These are phyloP conservation scores for Kuraishia piskuri DNA, from an alignment of 805 yeast genomes.

Conservation along the genomic window DNA sequence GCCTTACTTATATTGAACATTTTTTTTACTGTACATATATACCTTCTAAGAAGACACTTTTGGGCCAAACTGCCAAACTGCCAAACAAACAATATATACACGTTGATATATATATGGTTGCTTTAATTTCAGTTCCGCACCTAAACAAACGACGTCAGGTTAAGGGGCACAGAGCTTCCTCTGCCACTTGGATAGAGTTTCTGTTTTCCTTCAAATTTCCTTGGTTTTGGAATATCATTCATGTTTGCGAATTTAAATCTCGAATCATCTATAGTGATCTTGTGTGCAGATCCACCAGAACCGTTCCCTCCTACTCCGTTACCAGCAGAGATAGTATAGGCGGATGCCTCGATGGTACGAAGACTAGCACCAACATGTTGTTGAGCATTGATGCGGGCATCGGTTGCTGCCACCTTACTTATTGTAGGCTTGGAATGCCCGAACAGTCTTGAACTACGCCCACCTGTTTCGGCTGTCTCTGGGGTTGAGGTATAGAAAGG, in stretches of 20 bases:
- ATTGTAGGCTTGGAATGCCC: slow-evolving; percentile 5
- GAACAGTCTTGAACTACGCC: slow-evolving; percentile 19
- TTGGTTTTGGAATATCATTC: slow-evolving; percentile 76
- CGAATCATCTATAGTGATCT: slow-evolving; percentile 56
- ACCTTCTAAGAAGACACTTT: slow-evolving; percentile 29
- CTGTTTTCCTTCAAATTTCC: slow-evolving; percentile 59
- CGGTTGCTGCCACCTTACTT: slow-evolving; percentile 17
- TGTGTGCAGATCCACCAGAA: slow-evolving; percentile 7
- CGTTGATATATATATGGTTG: no score
- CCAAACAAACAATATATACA: background rate
- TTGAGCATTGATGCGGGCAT: slow-evolving; percentile 26
- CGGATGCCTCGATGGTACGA: slow-evolving; percentile 55
- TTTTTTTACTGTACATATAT: slow-evolving; percentile 21
- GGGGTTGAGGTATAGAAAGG: slow-evolving; percentile 14
- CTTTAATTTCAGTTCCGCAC: background rate
- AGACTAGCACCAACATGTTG: slow-evolving; percentile 41
- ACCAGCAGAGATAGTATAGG: slow-evolving; percentile 44
- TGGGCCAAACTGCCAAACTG: slow-evolving; percentile 25
- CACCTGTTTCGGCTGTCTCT: slow-evolving; percentile 18
- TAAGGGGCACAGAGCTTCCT: slow-evolving; percentile 85
- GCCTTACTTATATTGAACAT: background rate
- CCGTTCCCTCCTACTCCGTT: slow-evolving; percentile 9
- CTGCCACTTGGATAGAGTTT: slow-evolving; percentile 93
- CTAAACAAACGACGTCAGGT: slow-evolving; percentile 30
- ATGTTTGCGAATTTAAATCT: slow-evolving; percentile 64